Conservation (phyloP, 192 early-diverging fungal species). For the Coemansia sp. region DNA sequence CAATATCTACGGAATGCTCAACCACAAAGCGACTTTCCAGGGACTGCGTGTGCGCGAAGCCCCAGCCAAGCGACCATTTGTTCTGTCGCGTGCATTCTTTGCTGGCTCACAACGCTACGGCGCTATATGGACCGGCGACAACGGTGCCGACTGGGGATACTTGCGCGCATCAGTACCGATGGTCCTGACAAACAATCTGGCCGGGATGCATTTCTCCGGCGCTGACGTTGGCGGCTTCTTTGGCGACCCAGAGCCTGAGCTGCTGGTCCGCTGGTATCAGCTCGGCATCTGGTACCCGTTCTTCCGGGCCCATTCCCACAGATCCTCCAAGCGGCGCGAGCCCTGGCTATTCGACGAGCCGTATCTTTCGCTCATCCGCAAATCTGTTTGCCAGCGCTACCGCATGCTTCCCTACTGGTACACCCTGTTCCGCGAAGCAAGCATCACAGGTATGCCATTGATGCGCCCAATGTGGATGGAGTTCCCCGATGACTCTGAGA, state of each 20-base stretch:
- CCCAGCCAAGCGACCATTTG: constrained; percentile 80
- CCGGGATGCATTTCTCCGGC: constrained; percentile 87
- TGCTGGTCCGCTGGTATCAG: constrained; percentile 97
- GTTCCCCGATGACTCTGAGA: constrained; percentile 74
- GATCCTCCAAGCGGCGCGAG: constrained; percentile 94
- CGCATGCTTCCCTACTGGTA: constrained; percentile 88
- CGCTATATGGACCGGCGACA: constrained; percentile 99
- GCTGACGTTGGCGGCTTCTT: constrained; percentile 99
- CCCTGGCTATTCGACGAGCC: constrained; percentile 95
- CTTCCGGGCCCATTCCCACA: constrained; percentile 96
- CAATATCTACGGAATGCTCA: constrained; percentile 89
- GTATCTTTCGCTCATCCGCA: constrained; percentile 73
- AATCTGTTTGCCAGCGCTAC: constrained; percentile 81
- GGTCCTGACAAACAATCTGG: constrained; percentile 82
- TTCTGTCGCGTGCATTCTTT: constrained; percentile 94
- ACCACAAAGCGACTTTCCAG: constrained; percentile 81
- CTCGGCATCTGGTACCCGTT: constrained; percentile 93
- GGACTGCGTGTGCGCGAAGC: constrained; percentile 67
- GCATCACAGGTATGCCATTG: constrained; percentile 72
- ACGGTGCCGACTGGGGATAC: constrained; percentile 85
- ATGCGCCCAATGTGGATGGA: constrained; percentile 88
- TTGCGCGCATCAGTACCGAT: constrained; percentile 81
- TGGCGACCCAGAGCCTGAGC: constrained; percentile 84
- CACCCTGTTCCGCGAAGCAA: constrained; percentile 84
- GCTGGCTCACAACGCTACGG: constrained; percentile 93